These are phyloP conservation scores for Colletotrichum sp. DNA, from an alignment of 2,329 filamentous ascomycete species.

Conservation along the genomic window DNA sequence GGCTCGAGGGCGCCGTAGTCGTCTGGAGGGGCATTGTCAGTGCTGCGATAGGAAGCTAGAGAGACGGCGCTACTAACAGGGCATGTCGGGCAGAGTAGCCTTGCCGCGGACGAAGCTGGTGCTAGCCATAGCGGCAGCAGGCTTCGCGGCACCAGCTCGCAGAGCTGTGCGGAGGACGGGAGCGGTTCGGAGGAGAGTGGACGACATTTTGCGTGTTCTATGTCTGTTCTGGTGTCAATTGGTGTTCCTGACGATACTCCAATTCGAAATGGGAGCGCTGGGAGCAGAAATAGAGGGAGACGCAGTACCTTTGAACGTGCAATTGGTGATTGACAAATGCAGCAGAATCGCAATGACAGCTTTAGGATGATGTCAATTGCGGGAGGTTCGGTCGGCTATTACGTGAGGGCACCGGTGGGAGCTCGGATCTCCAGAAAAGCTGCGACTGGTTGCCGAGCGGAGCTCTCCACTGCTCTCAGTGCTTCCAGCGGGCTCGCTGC, in stretches of 20 bases:
- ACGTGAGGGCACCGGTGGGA: slow-evolving; percentile 10
- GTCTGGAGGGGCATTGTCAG: slow-evolving; percentile 59
- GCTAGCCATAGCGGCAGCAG: slow-evolving; percentile 67
- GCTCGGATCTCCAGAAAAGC: slow-evolving; percentile 20
- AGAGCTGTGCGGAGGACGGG: slow-evolving; percentile 73
- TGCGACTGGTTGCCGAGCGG: slow-evolving; percentile 8
- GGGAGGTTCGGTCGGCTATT: slow-evolving; percentile 19
- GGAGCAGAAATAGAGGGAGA: not conserved
- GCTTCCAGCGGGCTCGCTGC: not conserved
- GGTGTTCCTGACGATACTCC: not conserved
- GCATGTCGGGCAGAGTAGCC: slow-evolving; percentile 91
- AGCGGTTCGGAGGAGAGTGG: slow-evolving; percentile 74
- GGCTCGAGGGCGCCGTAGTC: slow-evolving; percentile 96
- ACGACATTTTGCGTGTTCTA: slow-evolving; percentile 65
- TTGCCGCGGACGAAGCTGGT: slow-evolving; percentile 84
- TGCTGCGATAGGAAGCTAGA: not conserved
- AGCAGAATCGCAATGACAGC: not conserved
- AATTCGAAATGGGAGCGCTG: too few species aligned
- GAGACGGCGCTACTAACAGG: slow-evolving; percentile 44
- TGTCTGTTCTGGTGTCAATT: slow-evolving; percentile 3
- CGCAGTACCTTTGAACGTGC: slow-evolving; percentile 8
- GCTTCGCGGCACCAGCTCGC: slow-evolving; percentile 68
- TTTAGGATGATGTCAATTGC: slow-evolving; percentile 18
- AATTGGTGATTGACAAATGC: slow-evolving; percentile 23
- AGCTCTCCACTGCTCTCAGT: not conserved